Evolutionary conservation across 2,329 filamentous ascomycete genomes (phyloP).

Genomic region (Diaporthe nobilis): DNA sequence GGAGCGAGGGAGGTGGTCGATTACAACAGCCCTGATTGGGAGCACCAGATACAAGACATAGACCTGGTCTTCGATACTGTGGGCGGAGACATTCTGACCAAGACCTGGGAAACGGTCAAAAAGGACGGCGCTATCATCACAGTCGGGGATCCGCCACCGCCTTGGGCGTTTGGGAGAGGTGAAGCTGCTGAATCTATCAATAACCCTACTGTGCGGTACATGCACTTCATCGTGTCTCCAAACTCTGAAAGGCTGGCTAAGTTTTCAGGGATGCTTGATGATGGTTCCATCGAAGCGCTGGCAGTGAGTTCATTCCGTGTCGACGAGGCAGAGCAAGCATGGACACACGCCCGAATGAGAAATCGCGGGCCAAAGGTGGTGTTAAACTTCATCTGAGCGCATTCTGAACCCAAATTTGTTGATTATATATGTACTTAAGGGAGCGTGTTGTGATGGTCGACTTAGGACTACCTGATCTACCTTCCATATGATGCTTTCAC

Average conservation of each 20-base stretch:
- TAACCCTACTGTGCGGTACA: neutral
- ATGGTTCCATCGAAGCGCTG: neutral
- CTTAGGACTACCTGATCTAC: too few species aligned
- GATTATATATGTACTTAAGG: too few species aligned
- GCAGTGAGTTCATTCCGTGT: neutral
- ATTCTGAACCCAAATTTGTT: too few species aligned
- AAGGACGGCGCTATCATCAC: neutral
- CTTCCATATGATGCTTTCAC: too few species aligned
- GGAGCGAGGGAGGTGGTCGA: neutral
- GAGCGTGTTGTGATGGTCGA: too few species aligned
- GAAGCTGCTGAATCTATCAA: neutral
- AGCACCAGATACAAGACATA: neutral
- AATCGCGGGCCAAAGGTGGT: neutral
- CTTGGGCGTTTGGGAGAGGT: neutral
- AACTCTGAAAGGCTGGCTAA: conserved; percentile 9
- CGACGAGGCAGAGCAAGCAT: conserved; percentile 7
- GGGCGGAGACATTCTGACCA: neutral
- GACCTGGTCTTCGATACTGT: conserved; percentile 15
- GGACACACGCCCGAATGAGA: neutral
- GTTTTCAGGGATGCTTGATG: conserved; percentile 4
- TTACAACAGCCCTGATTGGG: neutral
- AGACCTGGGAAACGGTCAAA: neutral
- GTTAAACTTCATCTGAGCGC: neutral
- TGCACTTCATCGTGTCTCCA: conserved; percentile 2
- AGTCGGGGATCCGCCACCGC: neutral